Evolutionary conservation across 768 basidiomycete genomes (phyloP).

Genomic region (Agaricus subrufescens): DNA sequence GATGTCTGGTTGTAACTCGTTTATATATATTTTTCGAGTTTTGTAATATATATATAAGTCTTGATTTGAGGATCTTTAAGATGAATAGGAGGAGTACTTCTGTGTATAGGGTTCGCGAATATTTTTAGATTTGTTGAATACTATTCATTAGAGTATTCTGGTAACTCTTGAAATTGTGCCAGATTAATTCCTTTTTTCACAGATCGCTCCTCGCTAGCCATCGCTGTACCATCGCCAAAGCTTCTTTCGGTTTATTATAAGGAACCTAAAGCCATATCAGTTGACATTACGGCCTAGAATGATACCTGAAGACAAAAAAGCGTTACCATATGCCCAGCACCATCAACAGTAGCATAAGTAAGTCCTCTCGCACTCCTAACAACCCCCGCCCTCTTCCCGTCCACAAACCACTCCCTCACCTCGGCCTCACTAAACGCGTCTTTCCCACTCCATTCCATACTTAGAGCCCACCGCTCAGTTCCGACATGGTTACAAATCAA

Average conservation of each 20-base stretch:
- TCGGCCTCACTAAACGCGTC: slow-evolving; percentile 32
- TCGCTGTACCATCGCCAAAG: slow-evolving; percentile 42
- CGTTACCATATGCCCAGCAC: slow-evolving; percentile 68
- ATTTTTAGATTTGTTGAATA: no score
- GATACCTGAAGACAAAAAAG: slow-evolving; percentile 1
- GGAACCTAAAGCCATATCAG: slow-evolving; percentile 38
- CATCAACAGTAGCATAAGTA: slow-evolving; percentile 59
- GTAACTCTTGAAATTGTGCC: no score
- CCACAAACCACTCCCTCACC: slow-evolving; percentile 55
- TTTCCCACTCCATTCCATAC: slow-evolving; percentile 68
- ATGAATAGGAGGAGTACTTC: no score
- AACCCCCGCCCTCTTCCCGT: slow-evolving; percentile 36
- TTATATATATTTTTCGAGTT: no score
- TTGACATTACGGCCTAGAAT: no score
- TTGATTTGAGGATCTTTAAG: no score
- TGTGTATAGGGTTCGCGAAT: no score
- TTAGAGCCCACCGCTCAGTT: slow-evolving; percentile 67
- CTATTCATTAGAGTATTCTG: no score
- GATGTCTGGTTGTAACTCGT: no score
- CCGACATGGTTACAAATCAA: slow-evolving; percentile 77
- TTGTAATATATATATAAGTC: no score
- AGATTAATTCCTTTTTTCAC: slow-evolving; percentile 1
- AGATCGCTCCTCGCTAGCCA: slow-evolving; percentile 35
- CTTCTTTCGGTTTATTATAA: slow-evolving; percentile 57
- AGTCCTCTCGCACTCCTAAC: slow-evolving; percentile 41